Base-by-base conservation (phyloP, 345 rosid species). In the Luvunga scandens region DNA sequence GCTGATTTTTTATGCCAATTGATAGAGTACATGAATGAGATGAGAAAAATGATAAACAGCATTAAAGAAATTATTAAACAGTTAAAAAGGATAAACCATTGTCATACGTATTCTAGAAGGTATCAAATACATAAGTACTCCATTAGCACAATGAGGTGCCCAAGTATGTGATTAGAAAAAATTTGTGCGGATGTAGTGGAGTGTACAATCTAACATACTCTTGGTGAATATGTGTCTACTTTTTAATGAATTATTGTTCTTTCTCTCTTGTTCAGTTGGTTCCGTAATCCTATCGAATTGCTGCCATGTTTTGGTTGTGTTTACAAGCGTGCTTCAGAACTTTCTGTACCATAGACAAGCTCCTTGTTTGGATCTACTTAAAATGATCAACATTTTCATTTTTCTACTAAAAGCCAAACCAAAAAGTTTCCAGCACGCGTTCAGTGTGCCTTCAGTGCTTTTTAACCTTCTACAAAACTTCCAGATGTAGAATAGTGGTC, bases 21-120 rank as follows among this genome's bases (percentile, higher is more conserved):
- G 68, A 65, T 60, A 19, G 68, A 61, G 66, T 60, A 67, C 38
- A 60, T 73, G 77, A 61, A 74, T 74, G 77, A 74, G 77, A 39
- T 74, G 77, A 74, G 69, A 61, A 56, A 74, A 61, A 62, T 74
- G 77, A 61, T 42, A 14, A 38, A 39, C 19, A 27, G 59, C 77
- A 61, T 74, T 39, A 74, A 62, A 39, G 77, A 62, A 48, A 42
- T 39, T 27, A 74, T 39, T 18, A 73, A 38, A 60, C 57, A 57
- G 27, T 25, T 73, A 48, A 73, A 73, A 73, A 73, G 77, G 56
- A 38, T 60, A 73, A 73, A 73, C 56, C 61, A 38, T 39, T 38
- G 57, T 73, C 56, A 8, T 73, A 7, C 61, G 77, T 61, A 73
- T 73, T 28, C 30, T 61, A 60, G 77, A 61, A 61, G 77, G 77